Conservation (phyloP, 805 yeast genomes). For the Metschnikowia anglica region DNA sequence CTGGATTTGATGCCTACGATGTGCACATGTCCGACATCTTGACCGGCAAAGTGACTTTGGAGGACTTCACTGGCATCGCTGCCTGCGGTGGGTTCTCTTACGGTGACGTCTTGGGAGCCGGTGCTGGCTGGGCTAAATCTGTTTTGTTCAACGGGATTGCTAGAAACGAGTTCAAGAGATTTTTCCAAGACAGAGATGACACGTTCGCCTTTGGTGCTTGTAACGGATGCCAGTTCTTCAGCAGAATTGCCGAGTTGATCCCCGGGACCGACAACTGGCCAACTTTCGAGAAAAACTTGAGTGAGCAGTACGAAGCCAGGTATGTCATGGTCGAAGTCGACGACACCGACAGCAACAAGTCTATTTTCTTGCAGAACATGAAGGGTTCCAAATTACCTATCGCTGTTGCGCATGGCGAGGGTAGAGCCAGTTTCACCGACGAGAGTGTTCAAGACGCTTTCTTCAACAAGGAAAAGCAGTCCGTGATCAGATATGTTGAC, state of each 20-base stretch:
- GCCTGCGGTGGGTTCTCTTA: constrained; percentile 99
- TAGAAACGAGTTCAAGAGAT: constrained; percentile 69
- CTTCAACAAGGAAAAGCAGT: constrained; percentile 46
- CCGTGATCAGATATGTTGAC: constrained; percentile 80
- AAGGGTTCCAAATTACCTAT: constrained; percentile 91
- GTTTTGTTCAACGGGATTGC: constrained; percentile 80
- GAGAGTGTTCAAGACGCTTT: constrained; percentile 47
- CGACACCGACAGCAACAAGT: constrained; percentile 46
- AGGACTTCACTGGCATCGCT: constrained; percentile 86
- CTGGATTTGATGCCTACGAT: constrained; percentile 92
- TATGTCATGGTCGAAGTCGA: constrained; percentile 82
- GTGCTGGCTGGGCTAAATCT: constrained; percentile 98
- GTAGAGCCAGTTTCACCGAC: constrained; percentile 71
- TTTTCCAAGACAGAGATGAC: constrained; percentile 83
- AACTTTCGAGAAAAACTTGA: constrained; percentile 80
- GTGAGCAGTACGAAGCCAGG: constrained; percentile 97
- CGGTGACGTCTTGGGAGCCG: constrained; percentile 98
- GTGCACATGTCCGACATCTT: constrained; percentile 95
- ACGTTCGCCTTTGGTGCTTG: constrained; percentile 98
- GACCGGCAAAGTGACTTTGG: constrained; percentile 66
- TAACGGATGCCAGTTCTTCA: constrained; percentile 96
- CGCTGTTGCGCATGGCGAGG: constrained; percentile 99
- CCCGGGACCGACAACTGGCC: constrained; percentile 98
- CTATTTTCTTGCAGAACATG: constrained; percentile 84
- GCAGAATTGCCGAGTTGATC: constrained; percentile 78